Evolutionary conservation across 768 basidiomycete genomes (phyloP), one percentile per base, ranked within the genome.

Genomic region (Coprinopsis cinerea): DNA sequence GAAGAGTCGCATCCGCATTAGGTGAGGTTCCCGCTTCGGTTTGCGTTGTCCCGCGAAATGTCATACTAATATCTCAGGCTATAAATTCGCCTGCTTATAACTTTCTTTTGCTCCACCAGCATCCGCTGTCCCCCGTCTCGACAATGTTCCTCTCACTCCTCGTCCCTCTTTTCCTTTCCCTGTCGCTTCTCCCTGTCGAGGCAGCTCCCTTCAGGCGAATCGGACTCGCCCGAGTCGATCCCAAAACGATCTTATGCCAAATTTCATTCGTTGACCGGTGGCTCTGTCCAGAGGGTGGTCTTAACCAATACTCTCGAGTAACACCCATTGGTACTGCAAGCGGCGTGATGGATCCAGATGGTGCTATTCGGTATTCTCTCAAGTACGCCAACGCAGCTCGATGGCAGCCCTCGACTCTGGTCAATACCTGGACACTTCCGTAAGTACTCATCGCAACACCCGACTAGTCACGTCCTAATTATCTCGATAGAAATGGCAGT

Each of bases 321-420:
- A 87, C 85, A 1, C 68, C 73, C 15, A 51, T 86, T 22, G 85
- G 85, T 15, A 63, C 65, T 17, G 85, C 85, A 7, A 60, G 62
- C 15, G 85, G 86, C 25, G 68, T 72, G 3, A 34, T 66, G 2
- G 78, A 78, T 53, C 64, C 67, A 15, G 60, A 70, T 40, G 79
- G 77, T 25, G 79, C 74, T 23, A 64, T 68, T 44, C 72, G 85
- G 35, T 88, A 82, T 59, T 61, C 77, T 26, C 85, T 84, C 50
- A 81, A 74, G 57, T 90, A 90, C 61, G 87, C 79, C 6, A 70
- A 69, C 49, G 82, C 83, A 4, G 53, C 67, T 13, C 73, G 87
- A 49, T 90, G 84, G 82, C 63, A 69, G 37, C 67, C 75, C 4
- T 82, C 87, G 1, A 64, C 71, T 2, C 57, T 81, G 1, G 77